Conservation (phyloP, 2,329 filamentous ascomycete genomes). For the Aspergillus nomiae region DNA sequence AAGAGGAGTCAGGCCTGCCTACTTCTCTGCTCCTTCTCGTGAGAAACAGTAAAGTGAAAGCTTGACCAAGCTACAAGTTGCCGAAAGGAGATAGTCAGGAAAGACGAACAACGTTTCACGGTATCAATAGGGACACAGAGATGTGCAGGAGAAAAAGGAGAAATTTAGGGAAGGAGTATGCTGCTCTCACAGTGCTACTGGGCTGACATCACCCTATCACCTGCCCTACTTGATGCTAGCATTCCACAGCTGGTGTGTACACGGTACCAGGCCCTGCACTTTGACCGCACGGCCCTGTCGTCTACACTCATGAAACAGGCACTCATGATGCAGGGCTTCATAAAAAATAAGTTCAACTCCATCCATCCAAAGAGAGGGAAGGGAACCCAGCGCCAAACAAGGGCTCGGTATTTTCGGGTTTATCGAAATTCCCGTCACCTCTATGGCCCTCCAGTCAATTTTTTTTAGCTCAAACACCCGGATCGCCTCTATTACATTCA, state of each 20-base stretch:
- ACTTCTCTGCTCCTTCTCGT: neutral
- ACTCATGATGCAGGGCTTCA: neutral
- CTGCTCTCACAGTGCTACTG: slow-evolving; percentile 8
- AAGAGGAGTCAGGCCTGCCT: slow-evolving; percentile 1
- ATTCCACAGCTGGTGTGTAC: slow-evolving; percentile 18
- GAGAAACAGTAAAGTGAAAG: neutral
- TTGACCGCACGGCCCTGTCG: neutral
- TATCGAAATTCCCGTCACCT: neutral
- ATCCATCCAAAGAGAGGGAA: neutral
- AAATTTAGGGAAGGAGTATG: slow-evolving; percentile 7
- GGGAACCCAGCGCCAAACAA: slow-evolving; percentile 2
- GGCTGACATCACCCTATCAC: slow-evolving; percentile 23
- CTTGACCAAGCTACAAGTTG: neutral
- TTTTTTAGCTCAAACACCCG: neutral
- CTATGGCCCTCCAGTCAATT: neutral
- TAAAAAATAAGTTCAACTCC: neutral
- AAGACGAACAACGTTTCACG: neutral
- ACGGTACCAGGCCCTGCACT: slow-evolving; percentile 5
- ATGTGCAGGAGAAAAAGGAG: slow-evolving; percentile 5
- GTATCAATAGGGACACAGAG: slow-evolving; percentile 15
- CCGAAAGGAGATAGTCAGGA: neutral
- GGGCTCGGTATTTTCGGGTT: slow-evolving; percentile 4
- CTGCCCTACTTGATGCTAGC: slow-evolving; percentile 17
- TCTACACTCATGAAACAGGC: neutral
- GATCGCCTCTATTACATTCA: neutral